phyloP scores from a whole-genome alignment of 352 stramenopile species.

The Phytopythium litorale region DNA sequence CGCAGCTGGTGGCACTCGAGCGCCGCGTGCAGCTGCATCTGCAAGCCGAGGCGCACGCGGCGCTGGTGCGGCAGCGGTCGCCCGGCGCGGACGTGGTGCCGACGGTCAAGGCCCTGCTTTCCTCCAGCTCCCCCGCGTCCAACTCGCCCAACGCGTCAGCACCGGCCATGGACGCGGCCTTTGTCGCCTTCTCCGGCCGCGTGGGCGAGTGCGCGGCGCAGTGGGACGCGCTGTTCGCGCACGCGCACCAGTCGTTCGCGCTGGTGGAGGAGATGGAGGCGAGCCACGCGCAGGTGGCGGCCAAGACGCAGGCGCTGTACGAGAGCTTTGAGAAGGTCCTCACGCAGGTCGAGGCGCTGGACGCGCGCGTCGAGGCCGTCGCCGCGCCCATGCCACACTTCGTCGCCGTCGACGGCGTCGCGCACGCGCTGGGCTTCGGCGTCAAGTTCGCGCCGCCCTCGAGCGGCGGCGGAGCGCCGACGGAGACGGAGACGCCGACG shows the following conservation, averaged over 20 bases:
- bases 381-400: slow-evolving; percentile 72
- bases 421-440: slow-evolving; percentile 56
- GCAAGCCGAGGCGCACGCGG: slow-evolving; percentile 41
- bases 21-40: slow-evolving; percentile 46
- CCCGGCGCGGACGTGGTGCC: slow-evolving; percentile 4
- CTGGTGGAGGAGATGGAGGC: slow-evolving; percentile 79
- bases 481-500: not conserved
- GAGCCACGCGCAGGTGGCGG: slow-evolving; percentile 71
- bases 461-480: slow-evolving; percentile 2
- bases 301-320: slow-evolving; percentile 74
- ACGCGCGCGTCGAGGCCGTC: slow-evolving; percentile 57
- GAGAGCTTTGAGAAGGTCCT: slow-evolving; percentile 69
- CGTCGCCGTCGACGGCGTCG: slow-evolving; percentile 50
- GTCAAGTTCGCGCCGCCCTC: slow-evolving; percentile 58
- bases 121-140: slow-evolving; percentile 6
- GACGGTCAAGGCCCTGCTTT: slow-evolving; percentile 45
- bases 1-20: slow-evolving; percentile 56
- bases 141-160: not conserved
- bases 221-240: slow-evolving; percentile 41
- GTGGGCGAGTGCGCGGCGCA: slow-evolving; percentile 29
- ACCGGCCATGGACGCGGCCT: slow-evolving; percentile 14
- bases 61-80: slow-evolving; percentile 21
- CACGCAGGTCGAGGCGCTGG: slow-evolving; percentile 58
- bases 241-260: slow-evolving; percentile 56
- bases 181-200: slow-evolving; percentile 24